Base-by-base conservation (phyloP, 495 filamentous ascomycete genomes). In the Neurospora cerealis region DNA sequence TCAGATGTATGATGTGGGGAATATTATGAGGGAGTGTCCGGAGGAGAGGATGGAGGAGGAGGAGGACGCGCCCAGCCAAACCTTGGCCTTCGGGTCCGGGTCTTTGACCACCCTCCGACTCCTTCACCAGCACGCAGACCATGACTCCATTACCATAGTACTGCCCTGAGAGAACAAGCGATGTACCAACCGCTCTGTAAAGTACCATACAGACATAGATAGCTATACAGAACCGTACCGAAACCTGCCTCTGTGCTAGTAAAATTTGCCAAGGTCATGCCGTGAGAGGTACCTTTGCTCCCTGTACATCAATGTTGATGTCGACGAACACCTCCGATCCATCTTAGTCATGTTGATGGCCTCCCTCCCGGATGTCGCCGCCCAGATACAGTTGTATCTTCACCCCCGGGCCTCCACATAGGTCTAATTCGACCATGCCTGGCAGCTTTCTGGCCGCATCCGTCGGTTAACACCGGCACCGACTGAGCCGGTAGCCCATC, bases 301-400 rank as follows among this genome's bases (percentile, higher is more conserved):
- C 0, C 24, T 7, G 48, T 60, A 15, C 24, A 5, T 7, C 11
- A 6, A 60, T 17, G 11, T 32, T 10, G 24, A 32, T 32, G 24
- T 17, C 11, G 5, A 15, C 5, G 24, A 32, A 5, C 5, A 28
- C 11, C 24, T 17, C 13, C 11, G 5, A 60, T 8, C 11, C 2
- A 5, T 7, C 0, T 28, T 2, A 5, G 13, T 60, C 1, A 28
- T 2, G 5, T 15, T 62, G 54, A 7, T 34, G 1, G 15, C 15
- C 13, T 62, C 13, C 0, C 0, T 5, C 5, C 0, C 54, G 17
- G 28, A 3, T 0, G 24, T 4, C 6, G 11, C 21, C 0, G 48
- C 28, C 54, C 6, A 19, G 28, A 34, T 28, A 54, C 5, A 28
- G 10, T 2, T 54, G 4, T 15, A 7, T 15, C 5, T 7, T 54